phyloP scores from a whole-genome alignment of 371 early-diverging fungal species.

The Saksenaea oblongispora region DNA sequence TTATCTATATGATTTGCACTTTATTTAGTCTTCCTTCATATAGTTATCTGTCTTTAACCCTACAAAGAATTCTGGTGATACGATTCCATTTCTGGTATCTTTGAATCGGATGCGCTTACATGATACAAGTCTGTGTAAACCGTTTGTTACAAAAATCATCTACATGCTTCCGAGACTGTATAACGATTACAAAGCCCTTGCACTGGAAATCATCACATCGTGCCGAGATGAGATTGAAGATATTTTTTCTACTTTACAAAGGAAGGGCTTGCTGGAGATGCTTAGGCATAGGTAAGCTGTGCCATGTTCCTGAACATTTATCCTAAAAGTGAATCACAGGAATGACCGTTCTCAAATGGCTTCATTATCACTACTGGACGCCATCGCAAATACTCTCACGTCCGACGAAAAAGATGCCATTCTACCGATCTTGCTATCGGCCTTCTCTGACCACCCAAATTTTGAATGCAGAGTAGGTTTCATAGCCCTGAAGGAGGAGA shows the following conservation, averaged over 20 bases:
- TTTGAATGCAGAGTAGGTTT: conserved; percentile 50
- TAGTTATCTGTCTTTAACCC: not conserved
- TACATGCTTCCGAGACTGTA: conserved; percentile 37
- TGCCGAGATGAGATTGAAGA: conserved; percentile 47
- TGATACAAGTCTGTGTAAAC: conserved; percentile 35
- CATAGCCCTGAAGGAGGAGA: not conserved
- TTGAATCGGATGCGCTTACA: conserved; percentile 49
- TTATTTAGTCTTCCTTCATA: not conserved
- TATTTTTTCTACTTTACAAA: conserved; percentile 37
- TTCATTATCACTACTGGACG: conserved; percentile 51
- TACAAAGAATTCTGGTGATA: not conserved
- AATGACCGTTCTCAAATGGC: conserved; percentile 61
- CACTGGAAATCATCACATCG: conserved; percentile 58
- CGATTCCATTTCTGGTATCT: conserved; percentile 32
- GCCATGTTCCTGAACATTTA: not conserved
- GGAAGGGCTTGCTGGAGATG: conserved; percentile 20
- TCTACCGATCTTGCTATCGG: conserved; percentile 31
- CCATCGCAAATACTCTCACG: conserved; percentile 38
- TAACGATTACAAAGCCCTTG: conserved; percentile 38
- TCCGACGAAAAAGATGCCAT: conserved; percentile 41
- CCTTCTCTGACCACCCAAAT: conserved; percentile 43
- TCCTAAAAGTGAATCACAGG: conserved; percentile 18
- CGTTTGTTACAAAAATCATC: conserved; percentile 34
- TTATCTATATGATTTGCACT: not conserved
- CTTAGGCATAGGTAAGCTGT: conserved; percentile 37